Conservation (phyloP, 352 stramenopile species). For the Phytophthora agathidicida region DNA sequence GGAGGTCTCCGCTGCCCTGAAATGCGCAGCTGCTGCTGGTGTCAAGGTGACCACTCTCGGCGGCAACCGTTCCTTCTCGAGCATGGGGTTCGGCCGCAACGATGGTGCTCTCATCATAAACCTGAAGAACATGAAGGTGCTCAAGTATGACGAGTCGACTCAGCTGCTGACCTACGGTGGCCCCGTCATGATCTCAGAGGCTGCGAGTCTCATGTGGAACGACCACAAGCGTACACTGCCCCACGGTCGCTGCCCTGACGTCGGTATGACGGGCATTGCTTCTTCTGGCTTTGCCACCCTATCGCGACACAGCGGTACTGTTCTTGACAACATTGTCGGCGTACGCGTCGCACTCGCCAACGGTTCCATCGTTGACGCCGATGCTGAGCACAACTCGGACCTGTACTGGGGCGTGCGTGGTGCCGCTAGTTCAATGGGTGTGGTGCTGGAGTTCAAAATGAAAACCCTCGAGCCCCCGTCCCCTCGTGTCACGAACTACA, state of each 20-base stretch:
- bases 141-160: constrained; percentile 24
- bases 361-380: constrained; percentile 27
- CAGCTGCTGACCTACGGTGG: constrained; percentile 31
- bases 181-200: constrained; percentile 35
- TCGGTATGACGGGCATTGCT: constrained; percentile 34
- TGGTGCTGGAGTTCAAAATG: constrained; percentile 32
- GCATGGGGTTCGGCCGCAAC: constrained; percentile 34
- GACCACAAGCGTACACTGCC: constrained; percentile 19
- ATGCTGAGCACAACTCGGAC: constrained; percentile 22
- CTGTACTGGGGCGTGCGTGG: constrained; percentile 33
- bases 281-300: constrained; percentile 29
- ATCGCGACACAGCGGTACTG: constrained; percentile 22
- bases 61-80: constrained; percentile 37
- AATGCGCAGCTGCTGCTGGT: constrained; percentile 24
- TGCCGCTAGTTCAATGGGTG: constrained; percentile 30
- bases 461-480: constrained; percentile 25
- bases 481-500: constrained; percentile 17
- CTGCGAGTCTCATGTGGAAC: constrained; percentile 25
- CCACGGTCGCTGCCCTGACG: constrained; percentile 32
- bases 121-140: constrained; percentile 26
- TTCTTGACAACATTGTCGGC: constrained; percentile 30
- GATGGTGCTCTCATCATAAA: constrained; percentile 34
- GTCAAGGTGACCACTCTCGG: constrained; percentile 33
- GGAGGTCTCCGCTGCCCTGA: constrained; percentile 16
- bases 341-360: constrained; percentile 30